Conservation (phyloP, 768 basidiomycete genomes). For the Cantharellus anzutake region DNA sequence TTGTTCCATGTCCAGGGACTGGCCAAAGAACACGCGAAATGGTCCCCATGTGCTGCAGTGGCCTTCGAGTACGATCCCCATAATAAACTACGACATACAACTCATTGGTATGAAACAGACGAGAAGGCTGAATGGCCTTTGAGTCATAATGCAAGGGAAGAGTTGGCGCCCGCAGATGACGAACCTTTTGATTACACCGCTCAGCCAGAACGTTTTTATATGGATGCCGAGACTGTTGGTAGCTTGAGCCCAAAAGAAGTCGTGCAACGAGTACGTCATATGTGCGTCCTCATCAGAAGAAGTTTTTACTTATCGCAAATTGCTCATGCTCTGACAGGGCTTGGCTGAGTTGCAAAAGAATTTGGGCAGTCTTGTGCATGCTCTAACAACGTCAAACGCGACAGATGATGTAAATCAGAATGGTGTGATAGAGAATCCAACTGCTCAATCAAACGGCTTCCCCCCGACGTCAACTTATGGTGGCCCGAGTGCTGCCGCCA, state of each 20-base stretch:
- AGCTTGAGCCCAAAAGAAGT: conserved; percentile 78
- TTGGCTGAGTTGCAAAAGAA: neutral
- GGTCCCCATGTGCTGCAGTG: conserved; percentile 91
- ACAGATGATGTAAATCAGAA: neutral
- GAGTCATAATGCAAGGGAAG: conserved; percentile 67
- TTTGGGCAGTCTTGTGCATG: neutral
- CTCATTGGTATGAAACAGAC: conserved; percentile 83
- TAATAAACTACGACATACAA: conserved; percentile 91
- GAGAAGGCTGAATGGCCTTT: conserved; percentile 79
- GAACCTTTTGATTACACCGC: conserved; percentile 77
- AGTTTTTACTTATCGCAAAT: neutral
- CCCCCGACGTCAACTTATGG: neutral
- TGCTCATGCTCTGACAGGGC: neutral
- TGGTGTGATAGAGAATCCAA: neutral
- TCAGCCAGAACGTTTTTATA: conserved; percentile 79
- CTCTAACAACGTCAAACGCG: neutral
- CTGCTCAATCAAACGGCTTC: neutral
- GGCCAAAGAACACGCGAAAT: conserved; percentile 97
- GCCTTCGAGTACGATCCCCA: conserved; percentile 96
- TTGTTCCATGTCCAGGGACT: conserved; percentile 42
- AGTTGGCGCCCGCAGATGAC: conserved; percentile 62
- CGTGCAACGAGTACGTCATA: conserved; percentile 46
- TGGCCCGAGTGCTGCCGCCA: neutral
- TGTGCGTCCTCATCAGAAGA: neutral
- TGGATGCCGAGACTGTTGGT: conserved; percentile 89